These are phyloP conservation scores for Trematosphaeria pertusa DNA, from an alignment of 2,329 filamentous ascomycete species.

Conservation along the genomic window DNA sequence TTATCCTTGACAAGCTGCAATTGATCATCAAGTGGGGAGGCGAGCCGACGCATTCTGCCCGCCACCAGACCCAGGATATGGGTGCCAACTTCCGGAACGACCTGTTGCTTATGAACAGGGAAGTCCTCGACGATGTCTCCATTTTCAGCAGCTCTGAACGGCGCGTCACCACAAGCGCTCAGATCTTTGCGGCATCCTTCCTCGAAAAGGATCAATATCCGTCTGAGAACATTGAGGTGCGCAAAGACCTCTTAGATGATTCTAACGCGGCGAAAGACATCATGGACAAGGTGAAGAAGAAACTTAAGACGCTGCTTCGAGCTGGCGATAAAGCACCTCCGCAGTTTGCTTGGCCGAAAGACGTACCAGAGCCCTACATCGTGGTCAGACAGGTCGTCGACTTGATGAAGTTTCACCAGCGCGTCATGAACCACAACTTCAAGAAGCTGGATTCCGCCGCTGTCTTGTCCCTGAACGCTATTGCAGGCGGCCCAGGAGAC, in stretches of 20 bases:
- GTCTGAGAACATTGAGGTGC: constrained; percentile 84
- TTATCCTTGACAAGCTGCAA: constrained; percentile 94
- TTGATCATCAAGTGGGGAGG: constrained; percentile 99
- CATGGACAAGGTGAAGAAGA: constrained; percentile 99
- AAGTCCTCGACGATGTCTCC: constrained; percentile 88
- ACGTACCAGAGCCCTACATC: constrained; percentile 91
- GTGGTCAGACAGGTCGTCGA: constrained; percentile 92
- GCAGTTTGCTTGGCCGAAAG: constrained; percentile 96
- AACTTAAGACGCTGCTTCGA: constrained; percentile 88
- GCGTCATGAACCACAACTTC: constrained; percentile 95
- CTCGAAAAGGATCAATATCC: constrained; percentile 84
- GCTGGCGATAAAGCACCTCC: constrained; percentile 93
- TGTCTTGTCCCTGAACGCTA: constrained; percentile 65
- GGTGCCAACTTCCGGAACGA: constrained; percentile 97
- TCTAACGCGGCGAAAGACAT: constrained; percentile 98
- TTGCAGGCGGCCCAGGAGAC: constrained; percentile 33
- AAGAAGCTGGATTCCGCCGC: constrained; percentile 74
- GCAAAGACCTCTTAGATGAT: constrained; percentile 94
- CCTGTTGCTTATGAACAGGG: constrained; percentile 87
- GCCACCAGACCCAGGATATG: constrained; percentile 94
- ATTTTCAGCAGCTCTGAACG: constrained; percentile 96
- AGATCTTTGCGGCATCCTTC: constrained; percentile 93
- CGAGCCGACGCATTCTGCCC: constrained; percentile 94
- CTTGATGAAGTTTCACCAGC: constrained; percentile 95
- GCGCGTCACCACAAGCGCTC: constrained; percentile 91